Evolutionary conservation across 1,284 basidiomycete species (phyloP).

Genomic region (Ustilago shanxiensis): DNA sequence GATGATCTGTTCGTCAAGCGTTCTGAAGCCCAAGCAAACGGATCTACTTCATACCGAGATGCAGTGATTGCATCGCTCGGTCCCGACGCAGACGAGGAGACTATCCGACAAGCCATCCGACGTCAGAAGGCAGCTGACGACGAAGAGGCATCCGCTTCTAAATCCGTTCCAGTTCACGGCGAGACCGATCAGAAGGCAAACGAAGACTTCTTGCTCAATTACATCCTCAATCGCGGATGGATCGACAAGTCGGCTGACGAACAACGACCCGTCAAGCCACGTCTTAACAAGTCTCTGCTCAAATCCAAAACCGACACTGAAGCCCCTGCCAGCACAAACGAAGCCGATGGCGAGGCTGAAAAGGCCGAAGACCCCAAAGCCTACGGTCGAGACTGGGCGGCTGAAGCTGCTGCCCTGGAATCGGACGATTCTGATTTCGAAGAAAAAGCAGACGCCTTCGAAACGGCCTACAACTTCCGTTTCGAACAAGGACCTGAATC

Average conservation of each 20-base stretch:
- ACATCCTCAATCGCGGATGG: constrained; percentile 69
- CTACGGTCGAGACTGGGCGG: constrained; percentile 65
- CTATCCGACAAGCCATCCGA: constrained; percentile 51
- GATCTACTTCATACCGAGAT: constrained; percentile 80
- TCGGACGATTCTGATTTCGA: constrained; percentile 64
- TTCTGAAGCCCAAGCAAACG: constrained; percentile 82
- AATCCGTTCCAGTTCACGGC: constrained; percentile 29
- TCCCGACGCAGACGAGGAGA: constrained; percentile 75
- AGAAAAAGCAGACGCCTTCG: constrained; percentile 67
- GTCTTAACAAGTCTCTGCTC: constrained; percentile 34
- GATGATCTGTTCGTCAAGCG: constrained; percentile 76
- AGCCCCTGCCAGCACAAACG: constrained; percentile 12
- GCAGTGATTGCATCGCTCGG: constrained; percentile 87
- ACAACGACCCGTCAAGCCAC: constrained; percentile 38
- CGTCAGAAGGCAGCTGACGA: constrained; percentile 41
- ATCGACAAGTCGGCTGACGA: constrained; percentile 58
- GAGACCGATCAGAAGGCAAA: constrained; percentile 73
- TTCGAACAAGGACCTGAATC: constrained; percentile 65
- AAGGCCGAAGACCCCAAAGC: constrained; percentile 9
- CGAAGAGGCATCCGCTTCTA: constrained; percentile 25
- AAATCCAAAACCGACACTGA: constrained; percentile 21
- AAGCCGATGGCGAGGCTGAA: constrained; percentile 1
- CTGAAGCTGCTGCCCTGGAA: constrained; percentile 67
- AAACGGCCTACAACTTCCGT: constrained; percentile 69
- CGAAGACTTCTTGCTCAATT: constrained; percentile 83